These are phyloP conservation scores for Dictyostelium intermedium DNA, from an alignment of 78 protist species.

Conservation along the genomic window DNA sequence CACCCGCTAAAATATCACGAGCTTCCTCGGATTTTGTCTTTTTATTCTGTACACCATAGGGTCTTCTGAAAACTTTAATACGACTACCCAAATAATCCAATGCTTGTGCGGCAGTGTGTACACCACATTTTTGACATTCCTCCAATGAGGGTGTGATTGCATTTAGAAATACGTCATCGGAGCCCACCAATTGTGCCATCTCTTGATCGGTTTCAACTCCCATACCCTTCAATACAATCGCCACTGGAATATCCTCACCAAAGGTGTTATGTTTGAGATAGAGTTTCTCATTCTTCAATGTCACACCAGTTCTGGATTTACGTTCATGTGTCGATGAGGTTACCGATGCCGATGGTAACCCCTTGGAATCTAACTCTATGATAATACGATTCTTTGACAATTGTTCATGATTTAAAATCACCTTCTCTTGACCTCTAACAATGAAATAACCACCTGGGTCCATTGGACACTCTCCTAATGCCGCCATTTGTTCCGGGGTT, in stretches of 20 bases:
- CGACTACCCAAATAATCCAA: slow-evolving; percentile 96
- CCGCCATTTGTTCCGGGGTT: slow-evolving; percentile 88
- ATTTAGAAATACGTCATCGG: slow-evolving; percentile 89
- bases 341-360: slow-evolving; percentile 76
- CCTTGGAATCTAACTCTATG: slow-evolving; percentile 86
- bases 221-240: slow-evolving; percentile 97
- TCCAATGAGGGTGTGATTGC: slow-evolving; percentile 96
- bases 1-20: slow-evolving; percentile 86
- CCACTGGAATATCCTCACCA: slow-evolving; percentile 92
- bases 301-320: slow-evolving; percentile 88
- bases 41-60: slow-evolving; percentile 55
- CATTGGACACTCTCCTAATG: slow-evolving; percentile 96
- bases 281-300: slow-evolving; percentile 77
- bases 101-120: slow-evolving; percentile 92
- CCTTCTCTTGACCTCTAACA: slow-evolving; percentile 95
- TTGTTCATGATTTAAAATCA: slow-evolving; percentile 98
- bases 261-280: slow-evolving; percentile 95
- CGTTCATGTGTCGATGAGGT: slow-evolving; percentile 95
- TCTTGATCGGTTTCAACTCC: slow-evolving; percentile 96
- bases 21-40: slow-evolving; percentile 82
- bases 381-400: slow-evolving; percentile 97
- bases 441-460: slow-evolving; percentile 97
- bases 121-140: slow-evolving; percentile 82
- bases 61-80: slow-evolving; percentile 40
- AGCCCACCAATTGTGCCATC: slow-evolving; percentile 95